Percentiles rank a stretch among this genome's conserved stretches.
Conservation (phyloP, 2,329 filamentous ascomycete genomes). For the Ambrosiella xylebori region DNA sequence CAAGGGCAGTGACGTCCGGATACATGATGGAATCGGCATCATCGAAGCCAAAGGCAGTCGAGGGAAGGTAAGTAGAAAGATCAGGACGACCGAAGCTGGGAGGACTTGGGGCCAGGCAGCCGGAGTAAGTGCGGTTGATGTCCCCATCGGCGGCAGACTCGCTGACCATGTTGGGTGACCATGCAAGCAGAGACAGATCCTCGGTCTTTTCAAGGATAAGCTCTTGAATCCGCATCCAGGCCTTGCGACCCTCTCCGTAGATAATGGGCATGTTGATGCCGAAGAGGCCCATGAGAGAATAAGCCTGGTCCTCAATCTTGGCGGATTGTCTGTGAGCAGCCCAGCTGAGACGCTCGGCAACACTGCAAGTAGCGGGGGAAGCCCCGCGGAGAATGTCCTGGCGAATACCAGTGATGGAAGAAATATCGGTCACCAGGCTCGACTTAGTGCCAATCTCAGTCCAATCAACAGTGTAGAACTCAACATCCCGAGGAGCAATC, state of each 20-base stretch:
- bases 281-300: constrained; percentile 19
- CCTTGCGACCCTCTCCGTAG: constrained; percentile 18
- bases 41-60: constrained; percentile 13
- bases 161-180: constrained; percentile 10
- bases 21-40: constrained; percentile 14
- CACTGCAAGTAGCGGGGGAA: constrained; percentile 8
- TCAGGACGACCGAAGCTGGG: constrained; percentile 12
- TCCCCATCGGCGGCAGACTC: neutral
- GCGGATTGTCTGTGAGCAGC: constrained; percentile 17
- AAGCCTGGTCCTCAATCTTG: constrained; percentile 18
- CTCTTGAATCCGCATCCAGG: constrained; percentile 21
- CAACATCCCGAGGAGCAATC: constrained; percentile 17
- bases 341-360: constrained; percentile 17
- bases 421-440: constrained; percentile 14
- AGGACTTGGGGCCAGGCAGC: constrained; percentile 10
- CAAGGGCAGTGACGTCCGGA: constrained; percentile 11
- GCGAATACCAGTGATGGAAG: constrained; percentile 16
- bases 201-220: constrained; percentile 20
- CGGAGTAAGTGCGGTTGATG: neutral
- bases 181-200: constrained; percentile 22
- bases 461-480: constrained; percentile 19
- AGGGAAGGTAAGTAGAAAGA: constrained; percentile 12
- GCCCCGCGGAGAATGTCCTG: constrained; percentile 13
- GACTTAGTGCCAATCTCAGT: constrained; percentile 17
- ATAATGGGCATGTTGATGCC: constrained; percentile 18